Evolutionary conservation across 164 flowering plant species (phyloP), one percentile per base, ranked within the genome.

Genomic region (Nymphaea thermarum): DNA sequence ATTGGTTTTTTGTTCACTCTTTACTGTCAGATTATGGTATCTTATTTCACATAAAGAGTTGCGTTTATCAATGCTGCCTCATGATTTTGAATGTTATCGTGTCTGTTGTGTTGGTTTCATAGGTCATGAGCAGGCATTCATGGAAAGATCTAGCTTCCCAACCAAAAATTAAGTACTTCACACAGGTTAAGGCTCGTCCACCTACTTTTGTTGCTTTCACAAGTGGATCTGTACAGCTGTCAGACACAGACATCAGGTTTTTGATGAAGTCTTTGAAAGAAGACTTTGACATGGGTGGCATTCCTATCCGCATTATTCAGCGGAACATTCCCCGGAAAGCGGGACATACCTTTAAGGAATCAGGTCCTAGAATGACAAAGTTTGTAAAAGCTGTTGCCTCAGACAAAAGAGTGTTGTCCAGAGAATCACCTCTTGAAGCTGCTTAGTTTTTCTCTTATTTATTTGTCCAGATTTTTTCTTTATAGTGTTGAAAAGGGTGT

Each of bases 71-170:
- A 60, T 25, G 61, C 60, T 8, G 60, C 10, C 12, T 25, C 36
- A 25, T 25, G 36, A 6, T n/a, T 43, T 25, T 16, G 36, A 25
- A 25, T 43, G 25, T 18, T 18, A 45, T 61, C 44, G 36, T 67
- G 43, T 66, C 43, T 6, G 36, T 25, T 25, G 36, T 25, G 36
- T 25, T 25, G 36, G 36, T 25, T 25, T 25, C 36, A 53, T 73
- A 91, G 97, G 91, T 91, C n/a, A 88, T 94, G 96, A 92, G 97
- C 82, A 80, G 98, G 78, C 99, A 91, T 79, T 94, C 99, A 2
- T 94, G 96, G 96, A 94, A 87, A 76, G 89, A 94, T 74, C 83
- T 80, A 66, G 85, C 90, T 3, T 79, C 96, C n/a, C 92, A 88
- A 69, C 92, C 98, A 43, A 94, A 88, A 80, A 73, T 94, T 68